Base-by-base conservation (phyloP, 192 early-diverging fungal genomes). In the Podila horticola region DNA sequence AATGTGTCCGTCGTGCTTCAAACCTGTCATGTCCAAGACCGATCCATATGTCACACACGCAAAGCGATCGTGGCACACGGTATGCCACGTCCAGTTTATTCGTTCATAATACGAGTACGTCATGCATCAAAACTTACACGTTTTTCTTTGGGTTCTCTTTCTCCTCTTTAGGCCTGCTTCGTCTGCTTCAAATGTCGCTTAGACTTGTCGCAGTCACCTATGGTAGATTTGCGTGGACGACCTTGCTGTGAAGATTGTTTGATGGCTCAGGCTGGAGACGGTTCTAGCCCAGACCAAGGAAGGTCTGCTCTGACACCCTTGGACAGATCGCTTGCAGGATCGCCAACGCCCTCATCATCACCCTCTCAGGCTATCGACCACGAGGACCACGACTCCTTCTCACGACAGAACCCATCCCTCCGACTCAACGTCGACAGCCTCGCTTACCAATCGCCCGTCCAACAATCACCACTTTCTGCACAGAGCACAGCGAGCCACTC, bases 241-340 rank as follows among this genome's bases (percentile, higher is more conserved):
- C 86, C 86, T 19, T 88, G 86, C 19, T 88, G 86, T 64, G 84
- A 86, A 51, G 60, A 69, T 15, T 88, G 86, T 58, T 62, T 88
- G 33, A 84, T 84, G 70, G 69, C 74, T 8, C 82, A 86, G 48
- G 57, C 75, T 48, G 83, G 64, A 57, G 13, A 52, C 24, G 36
- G 36, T 68, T 58, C 69, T 66, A 38, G 71, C 66, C 17, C 30
- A 67, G 36, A 57, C 65, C 45, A 69, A 69, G 1, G 34, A 31
- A 36, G 65, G 36, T 33, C 22, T 28, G 26, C 57, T 22, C 26
- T 69, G 34, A 57, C 70, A 11, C 60, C 64, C n/a, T 58, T 45
- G 2, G 28, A 60, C 20, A 31, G 38, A 10, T 52, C 24, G 15
- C 34, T 13, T 38, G 10, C 69, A 52, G 49, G 62, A 15, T 31